A percentile compares a stretch with the other conserved stretches of the same genome.
phyloP scores from a whole-genome alignment of 2,329 filamentous ascomycete genomes.

The Dactylellina drechsleri region DNA sequence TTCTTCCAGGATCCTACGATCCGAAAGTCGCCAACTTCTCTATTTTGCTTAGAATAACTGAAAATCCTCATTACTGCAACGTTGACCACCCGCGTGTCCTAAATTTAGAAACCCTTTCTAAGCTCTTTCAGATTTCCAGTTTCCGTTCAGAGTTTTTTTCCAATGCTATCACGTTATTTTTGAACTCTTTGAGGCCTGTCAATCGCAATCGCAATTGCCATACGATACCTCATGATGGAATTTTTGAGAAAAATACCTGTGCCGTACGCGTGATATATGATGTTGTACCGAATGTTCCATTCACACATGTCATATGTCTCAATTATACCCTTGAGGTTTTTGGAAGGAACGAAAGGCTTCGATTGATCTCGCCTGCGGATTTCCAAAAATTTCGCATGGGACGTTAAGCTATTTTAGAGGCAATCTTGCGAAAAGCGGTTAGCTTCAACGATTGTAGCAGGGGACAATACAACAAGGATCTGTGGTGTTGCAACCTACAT shows the following conservation, averaged over 20 bases:
- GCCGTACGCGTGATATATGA: too few relatives aligned
- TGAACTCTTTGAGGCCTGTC: too few relatives aligned
- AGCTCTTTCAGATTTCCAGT: background rate
- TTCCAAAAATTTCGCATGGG: background rate
- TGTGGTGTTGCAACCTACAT: background rate
- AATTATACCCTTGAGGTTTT: slow-evolving; percentile 1
- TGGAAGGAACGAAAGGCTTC: background rate
- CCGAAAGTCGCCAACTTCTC: background rate
- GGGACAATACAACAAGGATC: slow-evolving; percentile 1
- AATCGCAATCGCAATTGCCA: too few relatives aligned
- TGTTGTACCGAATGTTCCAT: background rate
- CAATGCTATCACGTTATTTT: too few relatives aligned
- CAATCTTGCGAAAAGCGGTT: background rate
- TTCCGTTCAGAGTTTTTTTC: background rate
- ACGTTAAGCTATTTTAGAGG: background rate
- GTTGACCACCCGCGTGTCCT: background rate
- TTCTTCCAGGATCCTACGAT: slow-evolving; percentile 3
- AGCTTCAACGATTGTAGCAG: background rate
- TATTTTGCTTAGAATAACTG: slow-evolving; percentile 4
- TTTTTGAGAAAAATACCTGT: background rate
- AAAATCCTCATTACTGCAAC: too few relatives aligned
- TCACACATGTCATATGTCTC: slow-evolving; percentile 6
- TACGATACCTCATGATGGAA: too few relatives aligned
- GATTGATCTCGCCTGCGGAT: background rate
- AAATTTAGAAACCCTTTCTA: background rate